Evolutionary conservation across 1,284 basidiomycete genomes (phyloP).

Genomic region (Trametes pubescens): DNA sequence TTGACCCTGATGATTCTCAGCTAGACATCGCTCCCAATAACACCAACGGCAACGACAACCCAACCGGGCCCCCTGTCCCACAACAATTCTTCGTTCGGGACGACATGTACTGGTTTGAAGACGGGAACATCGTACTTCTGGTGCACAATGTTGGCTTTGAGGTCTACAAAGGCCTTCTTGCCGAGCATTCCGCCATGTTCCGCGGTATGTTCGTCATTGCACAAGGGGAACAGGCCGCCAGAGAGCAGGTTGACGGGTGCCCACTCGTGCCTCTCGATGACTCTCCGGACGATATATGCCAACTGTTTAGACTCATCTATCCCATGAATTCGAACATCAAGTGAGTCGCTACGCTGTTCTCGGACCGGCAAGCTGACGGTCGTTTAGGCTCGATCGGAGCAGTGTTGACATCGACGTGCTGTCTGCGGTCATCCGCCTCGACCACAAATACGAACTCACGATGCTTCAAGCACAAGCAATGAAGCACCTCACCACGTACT

Average conservation of each 20-base stretch:
- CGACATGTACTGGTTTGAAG: slow-evolving; percentile 15
- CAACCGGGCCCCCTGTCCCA: neutral
- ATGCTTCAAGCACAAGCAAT: slow-evolving; percentile 16
- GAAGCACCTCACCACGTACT: slow-evolving; percentile 21
- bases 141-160: slow-evolving; percentile 2
- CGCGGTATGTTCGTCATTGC: slow-evolving; percentile 31
- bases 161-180: slow-evolving; percentile 29
- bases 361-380: neutral
- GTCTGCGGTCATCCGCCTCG: slow-evolving; percentile 26
- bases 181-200: slow-evolving; percentile 33
- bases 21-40: neutral
- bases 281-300: slow-evolving; percentile 21
- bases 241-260: neutral
- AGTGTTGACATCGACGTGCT: slow-evolving; percentile 16
- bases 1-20: too few species aligned
- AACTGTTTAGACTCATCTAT: slow-evolving; percentile 21
- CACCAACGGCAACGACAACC: too few species aligned
- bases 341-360: neutral
- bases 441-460: slow-evolving; percentile 29
- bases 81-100: neutral
- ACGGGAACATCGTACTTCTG: slow-evolving; percentile 12
- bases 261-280: slow-evolving; percentile 30
- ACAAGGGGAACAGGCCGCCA: slow-evolving; percentile 13
- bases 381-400: neutral
- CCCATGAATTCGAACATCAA: slow-evolving; percentile 6